Evolutionary conservation across 2,329 filamentous ascomycete species (phyloP).

Genomic region (Hypoxylon sp.): DNA sequence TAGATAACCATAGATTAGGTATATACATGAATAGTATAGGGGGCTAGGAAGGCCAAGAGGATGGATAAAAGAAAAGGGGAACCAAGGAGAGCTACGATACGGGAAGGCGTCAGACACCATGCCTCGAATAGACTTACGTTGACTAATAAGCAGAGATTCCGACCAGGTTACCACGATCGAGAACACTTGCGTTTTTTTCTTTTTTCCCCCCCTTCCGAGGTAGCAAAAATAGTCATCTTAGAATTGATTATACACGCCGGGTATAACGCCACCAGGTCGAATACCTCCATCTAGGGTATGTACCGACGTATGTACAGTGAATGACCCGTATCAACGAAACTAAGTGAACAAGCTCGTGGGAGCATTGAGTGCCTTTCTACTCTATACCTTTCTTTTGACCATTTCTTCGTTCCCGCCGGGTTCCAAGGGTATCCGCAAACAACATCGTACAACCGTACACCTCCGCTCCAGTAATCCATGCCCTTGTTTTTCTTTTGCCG

Average conservation of each 20-base stretch:
- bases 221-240: conserved; percentile 6
- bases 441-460: conserved; percentile 52
- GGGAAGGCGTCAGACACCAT: too few relatives aligned
- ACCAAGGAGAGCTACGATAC: not conserved
- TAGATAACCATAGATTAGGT: conserved; percentile 4
- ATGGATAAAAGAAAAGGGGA: conserved; percentile 2
- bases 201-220: not conserved
- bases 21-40: not conserved
- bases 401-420: conserved; percentile 43
- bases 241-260: conserved; percentile 15
- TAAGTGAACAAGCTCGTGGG: conserved; percentile 47
- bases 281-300: conserved; percentile 9
- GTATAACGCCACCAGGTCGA: conserved; percentile 9
- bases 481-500: conserved; percentile 40
- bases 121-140: too few relatives aligned
- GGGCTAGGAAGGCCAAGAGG: not conserved
- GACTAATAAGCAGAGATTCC: not conserved
- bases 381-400: conserved; percentile 48
- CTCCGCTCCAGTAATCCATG: conserved; percentile 49
- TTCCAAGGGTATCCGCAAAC: conserved; percentile 53
- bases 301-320: conserved; percentile 31
- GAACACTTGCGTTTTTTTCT: not conserved
- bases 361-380: conserved; percentile 47
- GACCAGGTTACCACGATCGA: not conserved
- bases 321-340: conserved; percentile 28